Evolutionary conservation across 2,329 filamentous ascomycete genomes (phyloP), one percentile per base, ranked within the genome.

Genomic region (Diaporthe citriasiana): DNA sequence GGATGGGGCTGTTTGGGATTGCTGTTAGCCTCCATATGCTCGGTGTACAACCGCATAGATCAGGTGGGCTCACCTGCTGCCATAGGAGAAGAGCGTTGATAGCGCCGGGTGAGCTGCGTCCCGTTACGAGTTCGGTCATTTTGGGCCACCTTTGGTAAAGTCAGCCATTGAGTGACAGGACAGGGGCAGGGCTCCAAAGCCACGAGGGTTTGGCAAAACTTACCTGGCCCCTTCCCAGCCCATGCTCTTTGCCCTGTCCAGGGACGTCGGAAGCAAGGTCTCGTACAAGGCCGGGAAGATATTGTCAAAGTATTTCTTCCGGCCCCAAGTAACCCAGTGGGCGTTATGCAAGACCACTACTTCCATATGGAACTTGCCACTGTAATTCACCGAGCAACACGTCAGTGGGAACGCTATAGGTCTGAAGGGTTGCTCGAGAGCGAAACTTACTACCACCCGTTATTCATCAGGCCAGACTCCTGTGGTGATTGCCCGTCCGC

Each of bases 61-160:
- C 30, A 15, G 15, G 15, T 1, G 22, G 6, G 53, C 65, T 70
- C 25, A 77, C 77, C 71, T 74, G 72, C 51, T 89, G 87, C 87
- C 87, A 89, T 66, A 88, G 84, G n/a, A 89, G 80, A 1, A 88
- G 79, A 33, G 82, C 83, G 75, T 89, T 89, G 70, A 88, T 87
- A 51, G 85, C 84, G 0, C 87, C 87, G 1, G 87, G 87, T 0
- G 87, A 85, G 70, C 82, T 85, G 17, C 83, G 79, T 7, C 86
- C 87, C 0, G 83, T 85, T 0, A 82, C 82, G 73, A 65, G 73
- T 25, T 89, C 87, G 40, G 83, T 87, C 87, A 88, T 68, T 9
- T 68, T 68, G 33, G 63, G 63, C 63, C 63, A 68, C 15, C 63
- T 68, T 40, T 50, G 2, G 12, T 12, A 6, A 45, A n/a, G 22